Conservation (phyloP, 495 filamentous ascomycete species). For the Daldinia childiae region DNA sequence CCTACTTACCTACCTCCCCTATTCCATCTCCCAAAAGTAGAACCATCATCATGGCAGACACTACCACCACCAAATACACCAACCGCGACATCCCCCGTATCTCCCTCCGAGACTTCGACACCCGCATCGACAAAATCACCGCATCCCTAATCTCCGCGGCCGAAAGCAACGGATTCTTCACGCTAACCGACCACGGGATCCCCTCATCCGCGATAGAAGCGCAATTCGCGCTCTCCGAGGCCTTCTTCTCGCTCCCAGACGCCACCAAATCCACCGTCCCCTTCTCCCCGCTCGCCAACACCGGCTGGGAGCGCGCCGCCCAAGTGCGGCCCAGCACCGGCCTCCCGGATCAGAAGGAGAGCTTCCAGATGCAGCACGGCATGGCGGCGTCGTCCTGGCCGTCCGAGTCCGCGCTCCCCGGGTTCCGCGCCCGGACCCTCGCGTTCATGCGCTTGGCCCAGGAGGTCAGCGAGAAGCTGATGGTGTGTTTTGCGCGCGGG, state of each 20-base stretch:
- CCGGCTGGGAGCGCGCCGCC: constrained; percentile 71
- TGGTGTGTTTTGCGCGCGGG: constrained; percentile 67
- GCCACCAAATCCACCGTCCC: constrained; percentile 62
- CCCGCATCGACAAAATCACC: constrained; percentile 64
- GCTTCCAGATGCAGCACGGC: constrained; percentile 66
- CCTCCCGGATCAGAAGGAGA: constrained; percentile 68
- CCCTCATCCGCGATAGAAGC: constrained; percentile 56
- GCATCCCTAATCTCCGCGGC: constrained; percentile 63
- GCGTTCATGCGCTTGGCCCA: constrained; percentile 66
- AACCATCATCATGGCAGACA: constrained; percentile 39
- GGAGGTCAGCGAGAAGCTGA: constrained; percentile 63
- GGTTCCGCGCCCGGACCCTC: constrained; percentile 55
- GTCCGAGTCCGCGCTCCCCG: constrained; percentile 56
- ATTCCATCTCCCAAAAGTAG: not conserved
- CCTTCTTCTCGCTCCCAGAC: constrained; percentile 67
- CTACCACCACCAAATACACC: constrained; percentile 52
- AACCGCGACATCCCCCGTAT: constrained; percentile 65
- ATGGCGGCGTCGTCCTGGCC: constrained; percentile 54
- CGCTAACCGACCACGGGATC: constrained; percentile 66
- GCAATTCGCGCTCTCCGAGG: constrained; percentile 61
- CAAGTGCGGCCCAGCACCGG: constrained; percentile 71
- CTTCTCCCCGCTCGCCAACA: constrained; percentile 62
- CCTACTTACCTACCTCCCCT: not conserved
- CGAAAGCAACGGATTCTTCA: constrained; percentile 72
- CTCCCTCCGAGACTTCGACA: constrained; percentile 64